Conservation (phyloP, 495 filamentous ascomycete species). For the Neurospora sp. region DNA sequence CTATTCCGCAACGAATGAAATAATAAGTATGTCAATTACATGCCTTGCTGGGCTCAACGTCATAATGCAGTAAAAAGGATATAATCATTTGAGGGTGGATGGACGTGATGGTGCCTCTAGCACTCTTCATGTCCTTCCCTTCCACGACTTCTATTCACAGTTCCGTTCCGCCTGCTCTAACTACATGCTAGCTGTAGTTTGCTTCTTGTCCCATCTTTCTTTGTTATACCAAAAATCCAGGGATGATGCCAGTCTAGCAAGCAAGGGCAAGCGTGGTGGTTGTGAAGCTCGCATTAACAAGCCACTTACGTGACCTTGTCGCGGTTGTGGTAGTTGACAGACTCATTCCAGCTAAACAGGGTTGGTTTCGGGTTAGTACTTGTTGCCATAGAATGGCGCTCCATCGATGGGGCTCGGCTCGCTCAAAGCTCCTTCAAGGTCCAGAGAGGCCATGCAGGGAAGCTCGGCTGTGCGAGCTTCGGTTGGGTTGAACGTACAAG, state of each 20-base stretch:
- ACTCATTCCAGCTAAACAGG: slow-evolving; percentile 74
- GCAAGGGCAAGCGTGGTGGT: background rate
- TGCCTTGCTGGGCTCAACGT: background rate
- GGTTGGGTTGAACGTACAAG: slow-evolving; percentile 26
- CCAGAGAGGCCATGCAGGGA: background rate
- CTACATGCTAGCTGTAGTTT: background rate
- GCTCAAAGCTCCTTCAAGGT: background rate
- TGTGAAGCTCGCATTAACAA: background rate
- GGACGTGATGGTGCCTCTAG: background rate
- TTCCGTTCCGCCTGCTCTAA: background rate
- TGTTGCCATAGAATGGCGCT: background rate
- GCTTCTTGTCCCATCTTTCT: background rate
- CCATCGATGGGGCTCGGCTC: background rate
- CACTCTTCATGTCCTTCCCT: background rate
- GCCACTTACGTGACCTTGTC: slow-evolving; percentile 55
- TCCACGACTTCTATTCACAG: background rate
- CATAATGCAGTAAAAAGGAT: background rate
- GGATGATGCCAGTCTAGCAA: background rate
- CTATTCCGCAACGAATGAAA: background rate
- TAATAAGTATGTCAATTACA: background rate
- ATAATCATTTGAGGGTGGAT: background rate
- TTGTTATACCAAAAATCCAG: background rate
- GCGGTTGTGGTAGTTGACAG: slow-evolving; percentile 93
- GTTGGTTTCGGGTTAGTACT: slow-evolving; percentile 1
- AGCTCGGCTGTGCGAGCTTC: background rate